phyloP scores from a whole-genome alignment of 441 rosid genomes.

The Euphorbia celastroides region DNA sequence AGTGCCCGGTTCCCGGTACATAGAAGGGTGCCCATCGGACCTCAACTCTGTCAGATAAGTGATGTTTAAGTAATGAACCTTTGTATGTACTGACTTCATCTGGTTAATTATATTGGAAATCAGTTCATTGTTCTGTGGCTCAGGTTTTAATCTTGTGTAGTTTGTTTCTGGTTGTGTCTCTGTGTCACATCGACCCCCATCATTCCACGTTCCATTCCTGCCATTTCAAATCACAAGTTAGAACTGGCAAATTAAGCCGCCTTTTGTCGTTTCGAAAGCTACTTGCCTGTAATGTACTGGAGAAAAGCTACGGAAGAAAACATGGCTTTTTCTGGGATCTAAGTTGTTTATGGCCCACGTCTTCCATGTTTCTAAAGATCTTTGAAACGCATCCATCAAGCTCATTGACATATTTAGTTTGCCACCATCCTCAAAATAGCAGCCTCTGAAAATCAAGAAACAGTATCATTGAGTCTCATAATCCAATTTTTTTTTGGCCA shows the following conservation, averaged over 20 bases:
- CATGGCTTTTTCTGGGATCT: constrained; percentile 42
- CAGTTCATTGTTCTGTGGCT: constrained; percentile 43
- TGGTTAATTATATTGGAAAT: constrained; percentile 39
- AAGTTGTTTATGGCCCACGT: constrained; percentile 46
- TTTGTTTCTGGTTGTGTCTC: constrained; percentile 59
- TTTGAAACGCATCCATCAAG: constrained; percentile 59
- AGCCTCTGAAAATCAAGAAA: no score
- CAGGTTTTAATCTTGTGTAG: constrained; percentile 36
- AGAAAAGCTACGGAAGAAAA: constrained; percentile 76
- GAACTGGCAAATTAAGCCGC: not conserved
- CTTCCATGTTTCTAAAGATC: constrained; percentile 69
- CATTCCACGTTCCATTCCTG: constrained; percentile 81
- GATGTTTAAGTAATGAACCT: constrained; percentile 60
- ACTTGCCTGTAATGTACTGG: constrained; percentile 76
- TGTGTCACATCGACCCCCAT: constrained; percentile 57
- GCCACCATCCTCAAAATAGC: constrained; percentile 66
- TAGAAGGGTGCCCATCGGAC: constrained; percentile 66
- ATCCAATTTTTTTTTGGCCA: no score
- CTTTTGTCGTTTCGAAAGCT: not conserved
- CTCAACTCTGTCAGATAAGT: constrained; percentile 63
- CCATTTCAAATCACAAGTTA: constrained; percentile 9
- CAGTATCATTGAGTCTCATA: no score
- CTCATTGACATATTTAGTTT: constrained; percentile 58
- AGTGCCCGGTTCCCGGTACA: constrained; percentile 52
- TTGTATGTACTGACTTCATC: constrained; percentile 34